Evolutionary conservation across 306 rosid genomes (phyloP).

Genomic region (Spatholobus suberectus): DNA sequence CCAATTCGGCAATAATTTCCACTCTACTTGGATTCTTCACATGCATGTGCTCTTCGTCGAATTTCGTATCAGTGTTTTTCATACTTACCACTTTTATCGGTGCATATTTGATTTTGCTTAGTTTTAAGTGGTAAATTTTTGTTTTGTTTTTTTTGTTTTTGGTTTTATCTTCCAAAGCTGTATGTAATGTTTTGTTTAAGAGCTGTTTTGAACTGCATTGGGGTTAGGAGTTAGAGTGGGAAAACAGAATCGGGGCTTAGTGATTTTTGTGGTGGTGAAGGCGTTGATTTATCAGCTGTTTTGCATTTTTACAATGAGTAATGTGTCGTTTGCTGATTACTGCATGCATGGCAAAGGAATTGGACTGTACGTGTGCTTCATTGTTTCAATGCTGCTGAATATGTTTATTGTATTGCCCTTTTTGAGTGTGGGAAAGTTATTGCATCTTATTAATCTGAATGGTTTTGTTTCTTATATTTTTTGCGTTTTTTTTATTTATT

Average conservation of each 20-base stretch:
- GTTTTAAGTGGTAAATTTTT: background rate
- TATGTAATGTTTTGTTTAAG: background rate
- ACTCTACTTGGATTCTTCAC: background rate
- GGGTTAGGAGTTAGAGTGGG: background rate
- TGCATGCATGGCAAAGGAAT: background rate
- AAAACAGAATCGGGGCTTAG: background rate
- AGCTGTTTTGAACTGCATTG: slow-evolving; percentile 6
- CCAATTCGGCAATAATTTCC: background rate
- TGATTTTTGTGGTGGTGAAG: background rate
- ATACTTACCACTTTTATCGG: no score
- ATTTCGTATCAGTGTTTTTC: no score
- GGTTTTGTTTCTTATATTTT: background rate
- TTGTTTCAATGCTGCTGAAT: background rate
- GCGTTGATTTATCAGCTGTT: slow-evolving; percentile 17
- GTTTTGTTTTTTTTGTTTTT: no score
- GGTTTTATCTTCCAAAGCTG: background rate
- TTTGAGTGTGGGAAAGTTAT: background rate
- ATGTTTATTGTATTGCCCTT: background rate
- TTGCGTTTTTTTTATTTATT: background rate
- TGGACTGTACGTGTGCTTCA: slow-evolving; percentile 7
- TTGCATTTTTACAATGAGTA: background rate
- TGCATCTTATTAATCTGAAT: slow-evolving; percentile 13
- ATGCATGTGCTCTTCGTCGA: background rate
- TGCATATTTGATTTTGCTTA: background rate
- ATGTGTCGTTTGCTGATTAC: background rate